phyloP scores from a whole-genome alignment of 106 monocot species.

The Dendrobium chrysotoxum region DNA sequence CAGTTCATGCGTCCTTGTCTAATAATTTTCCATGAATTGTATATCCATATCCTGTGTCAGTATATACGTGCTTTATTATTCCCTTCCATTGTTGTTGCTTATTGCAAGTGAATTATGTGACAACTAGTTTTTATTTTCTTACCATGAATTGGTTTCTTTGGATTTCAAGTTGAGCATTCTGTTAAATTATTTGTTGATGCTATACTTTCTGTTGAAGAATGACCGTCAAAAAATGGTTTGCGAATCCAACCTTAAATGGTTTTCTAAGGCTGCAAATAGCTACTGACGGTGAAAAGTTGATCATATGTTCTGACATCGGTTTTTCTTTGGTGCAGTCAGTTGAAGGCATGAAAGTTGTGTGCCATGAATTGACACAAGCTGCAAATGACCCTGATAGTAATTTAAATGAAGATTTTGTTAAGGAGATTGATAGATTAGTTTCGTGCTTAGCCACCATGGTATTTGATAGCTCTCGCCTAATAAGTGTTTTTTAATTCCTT shows the following conservation, averaged over 20 bases:
- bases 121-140: neutral
- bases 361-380: constrained; percentile 79
- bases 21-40: neutral
- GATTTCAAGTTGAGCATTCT: neutral
- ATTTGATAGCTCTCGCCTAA: constrained; percentile 8
- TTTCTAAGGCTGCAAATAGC: neutral
- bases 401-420: constrained; percentile 66
- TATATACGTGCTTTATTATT: neutral
- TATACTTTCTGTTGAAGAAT: too few relatives aligned
- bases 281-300: neutral
- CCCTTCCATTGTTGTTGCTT: neutral
- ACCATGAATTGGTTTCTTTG: neutral
- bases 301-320: neutral
- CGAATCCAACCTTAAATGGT: too few relatives aligned
- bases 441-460: constrained; percentile 89
- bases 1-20: neutral
- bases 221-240: too few relatives aligned
- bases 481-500: neutral
- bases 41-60: neutral
- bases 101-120: neutral
- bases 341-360: constrained; percentile 98
- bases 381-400: constrained; percentile 64
- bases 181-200: neutral
- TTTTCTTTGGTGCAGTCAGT: constrained; percentile 69
- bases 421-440: constrained; percentile 87